Evolutionary conservation across 2,329 filamentous ascomycete species (phyloP).

Genomic region (Septoria petroselini): DNA sequence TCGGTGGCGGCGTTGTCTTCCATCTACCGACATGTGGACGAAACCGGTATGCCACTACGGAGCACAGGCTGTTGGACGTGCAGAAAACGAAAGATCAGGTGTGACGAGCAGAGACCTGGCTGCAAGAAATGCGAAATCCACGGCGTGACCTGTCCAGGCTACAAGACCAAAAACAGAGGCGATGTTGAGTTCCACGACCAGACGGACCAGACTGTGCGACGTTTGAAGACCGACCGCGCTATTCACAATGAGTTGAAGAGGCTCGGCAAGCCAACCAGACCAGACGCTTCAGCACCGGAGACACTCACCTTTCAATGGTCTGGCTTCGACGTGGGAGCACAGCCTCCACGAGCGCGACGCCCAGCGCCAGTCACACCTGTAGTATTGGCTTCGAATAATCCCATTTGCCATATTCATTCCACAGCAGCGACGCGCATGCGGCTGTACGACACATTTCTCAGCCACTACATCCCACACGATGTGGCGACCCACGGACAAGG

Average conservation of each 20-base stretch:
- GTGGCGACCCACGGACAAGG: constrained; percentile 4
- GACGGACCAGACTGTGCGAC: constrained; percentile 23
- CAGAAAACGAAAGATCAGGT: constrained; percentile 34
- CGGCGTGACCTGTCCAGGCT: constrained; percentile 32
- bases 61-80: constrained; percentile 35
- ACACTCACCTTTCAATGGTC: constrained; percentile 10
- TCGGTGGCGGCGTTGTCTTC: no score
- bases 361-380: neutral
- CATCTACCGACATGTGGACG: neutral
- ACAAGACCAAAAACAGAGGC: constrained; percentile 22
- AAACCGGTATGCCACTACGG: constrained; percentile 8
- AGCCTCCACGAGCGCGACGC: neutral
- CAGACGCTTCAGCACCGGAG: neutral
- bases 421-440: constrained; percentile 10
- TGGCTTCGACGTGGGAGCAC: neutral
- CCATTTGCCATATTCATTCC: neutral
- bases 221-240: constrained; percentile 1
- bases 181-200: constrained; percentile 32
- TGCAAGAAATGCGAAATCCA: constrained; percentile 32
- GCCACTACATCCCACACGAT: constrained; percentile 28
- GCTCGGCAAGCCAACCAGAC: neutral
- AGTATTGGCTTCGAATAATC: neutral
- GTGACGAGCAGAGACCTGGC: constrained; percentile 30
- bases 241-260: neutral
- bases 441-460: constrained; percentile 28